Percentiles rank a stretch among this genome's conserved stretches.
Evolutionary conservation across 495 filamentous ascomycete species (phyloP).

Genomic region (Platismatia glauca): DNA sequence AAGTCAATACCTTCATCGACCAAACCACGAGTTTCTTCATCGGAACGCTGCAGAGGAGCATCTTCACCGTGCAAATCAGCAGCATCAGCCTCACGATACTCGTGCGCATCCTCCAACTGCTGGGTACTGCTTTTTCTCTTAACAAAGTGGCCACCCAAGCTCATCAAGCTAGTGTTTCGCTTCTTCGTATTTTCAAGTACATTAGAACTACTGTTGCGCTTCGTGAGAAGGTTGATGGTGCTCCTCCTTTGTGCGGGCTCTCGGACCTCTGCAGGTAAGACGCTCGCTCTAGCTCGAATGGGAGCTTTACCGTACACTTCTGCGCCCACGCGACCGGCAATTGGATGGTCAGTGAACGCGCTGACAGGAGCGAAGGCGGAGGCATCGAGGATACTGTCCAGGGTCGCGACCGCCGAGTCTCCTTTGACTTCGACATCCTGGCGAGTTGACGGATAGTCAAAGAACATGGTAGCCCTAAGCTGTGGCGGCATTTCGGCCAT

Average conservation of each 20-base stretch:
- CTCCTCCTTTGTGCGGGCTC: conserved; percentile 17
- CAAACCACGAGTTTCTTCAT: conserved; percentile 24
- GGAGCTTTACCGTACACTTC: conserved; percentile 51
- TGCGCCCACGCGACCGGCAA: conserved; percentile 60
- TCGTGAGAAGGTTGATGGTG: conserved; percentile 20
- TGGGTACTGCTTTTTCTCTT: conserved; percentile 23
- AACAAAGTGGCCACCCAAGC: conserved; percentile 21
- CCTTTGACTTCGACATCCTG: conserved; percentile 63
- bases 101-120: conserved; percentile 6
- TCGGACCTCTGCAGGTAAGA: conserved; percentile 22
- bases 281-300: conserved; percentile 26
- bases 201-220: conserved; percentile 18
- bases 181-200: conserved; percentile 18
- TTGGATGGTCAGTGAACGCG: conserved; percentile 90
- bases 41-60: conserved; percentile 17
- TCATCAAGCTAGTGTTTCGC: conserved; percentile 24
- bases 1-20: conserved; percentile 18
- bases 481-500: conserved; percentile 65
- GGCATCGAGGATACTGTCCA: conserved; percentile 93
- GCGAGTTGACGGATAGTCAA: conserved; percentile 57
- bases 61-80: conserved; percentile 30
- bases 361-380: conserved; percentile 85
- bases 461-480: conserved; percentile 82
- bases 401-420: conserved; percentile 74
- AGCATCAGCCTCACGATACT: conserved; percentile 34